These are phyloP conservation scores for Podospora australis DNA, from an alignment of 495 filamentous ascomycete genomes.

Conservation along the genomic window DNA sequence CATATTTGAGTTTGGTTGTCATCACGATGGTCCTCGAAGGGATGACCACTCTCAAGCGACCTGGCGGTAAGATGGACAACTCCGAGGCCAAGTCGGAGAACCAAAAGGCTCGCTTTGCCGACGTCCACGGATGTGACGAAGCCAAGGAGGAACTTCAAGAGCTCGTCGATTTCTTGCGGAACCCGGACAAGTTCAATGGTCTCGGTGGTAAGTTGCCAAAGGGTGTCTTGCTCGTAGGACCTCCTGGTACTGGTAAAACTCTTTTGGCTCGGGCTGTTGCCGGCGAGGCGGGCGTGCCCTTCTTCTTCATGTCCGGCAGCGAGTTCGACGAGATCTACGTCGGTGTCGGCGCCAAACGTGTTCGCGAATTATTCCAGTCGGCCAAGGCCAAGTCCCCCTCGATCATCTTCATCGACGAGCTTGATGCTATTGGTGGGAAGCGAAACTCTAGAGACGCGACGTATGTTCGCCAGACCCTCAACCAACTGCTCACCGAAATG, in stretches of 20 bases:
- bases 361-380: constrained; percentile 86
- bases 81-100: constrained; percentile 85
- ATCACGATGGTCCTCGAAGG: constrained; percentile 75
- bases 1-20: constrained; percentile 66
- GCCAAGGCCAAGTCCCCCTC: constrained; percentile 86
- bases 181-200: constrained; percentile 82
- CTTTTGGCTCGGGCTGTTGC: constrained; percentile 92
- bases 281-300: constrained; percentile 93
- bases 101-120: constrained; percentile 83
- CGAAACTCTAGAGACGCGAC: constrained; percentile 88
- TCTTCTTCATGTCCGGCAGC: constrained; percentile 99
- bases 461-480: constrained; percentile 96
- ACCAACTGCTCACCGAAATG: constrained; percentile 95
- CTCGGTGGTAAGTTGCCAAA: constrained; percentile 95
- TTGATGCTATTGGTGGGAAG: constrained; percentile 93
- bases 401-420: constrained; percentile 97
- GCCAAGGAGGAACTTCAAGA: constrained; percentile 97
- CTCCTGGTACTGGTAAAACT: constrained; percentile 98
- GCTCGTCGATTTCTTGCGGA: constrained; percentile 89
- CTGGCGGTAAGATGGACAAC: constrained; percentile 55
- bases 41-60: constrained; percentile 68
- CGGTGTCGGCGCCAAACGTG: constrained; percentile 94
- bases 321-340: constrained; percentile 99
- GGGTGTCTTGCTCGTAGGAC: constrained; percentile 90
- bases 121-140: constrained; percentile 96